Evolutionary conservation across 2,329 filamentous ascomycete genomes (phyloP).

Genomic region (Penicillium sp.): DNA sequence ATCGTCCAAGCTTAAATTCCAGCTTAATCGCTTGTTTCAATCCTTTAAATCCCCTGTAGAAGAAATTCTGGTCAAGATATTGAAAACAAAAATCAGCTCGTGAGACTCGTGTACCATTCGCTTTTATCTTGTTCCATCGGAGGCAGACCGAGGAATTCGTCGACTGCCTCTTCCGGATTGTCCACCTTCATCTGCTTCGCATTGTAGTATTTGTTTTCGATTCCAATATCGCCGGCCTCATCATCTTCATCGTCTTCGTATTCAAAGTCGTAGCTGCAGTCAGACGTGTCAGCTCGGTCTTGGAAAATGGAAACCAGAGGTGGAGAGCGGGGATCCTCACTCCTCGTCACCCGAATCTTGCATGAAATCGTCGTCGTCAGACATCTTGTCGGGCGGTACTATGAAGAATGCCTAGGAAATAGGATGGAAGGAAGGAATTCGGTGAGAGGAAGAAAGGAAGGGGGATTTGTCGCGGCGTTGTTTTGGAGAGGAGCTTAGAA

Average conservation of each 20-base stretch:
- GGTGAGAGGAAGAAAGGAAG: conserved; percentile 14
- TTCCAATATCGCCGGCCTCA: conserved; percentile 84
- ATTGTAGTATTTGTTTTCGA: conserved; percentile 99
- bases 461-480: conserved; percentile 8
- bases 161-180: conserved; percentile 84
- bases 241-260: conserved; percentile 95
- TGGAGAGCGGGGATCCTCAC: conserved; percentile 52
- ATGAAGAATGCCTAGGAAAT: conserved; percentile 7
- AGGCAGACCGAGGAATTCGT: conserved; percentile 89
- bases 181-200: conserved; percentile 93
- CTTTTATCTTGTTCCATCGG: conserved; percentile 85
- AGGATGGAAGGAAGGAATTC: background rate
- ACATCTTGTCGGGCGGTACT: conserved; percentile 57
- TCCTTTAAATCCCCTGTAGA: conserved; percentile 81
- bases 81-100: background rate
- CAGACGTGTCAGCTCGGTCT: conserved; percentile 30
- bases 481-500: conserved; percentile 4
- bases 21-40: conserved; percentile 98
- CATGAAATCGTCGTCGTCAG: conserved; percentile 89
- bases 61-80: background rate
- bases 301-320: conserved; percentile 7
- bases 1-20: conserved; percentile 89
- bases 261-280: conserved; percentile 83
- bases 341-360: conserved; percentile 87
- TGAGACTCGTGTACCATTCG: conserved; percentile 67